Evolutionary conservation across 2,329 filamentous ascomycete genomes (phyloP), one percentile per base, ranked within the genome.

Genomic region (Alternaria angustiovoidea): DNA sequence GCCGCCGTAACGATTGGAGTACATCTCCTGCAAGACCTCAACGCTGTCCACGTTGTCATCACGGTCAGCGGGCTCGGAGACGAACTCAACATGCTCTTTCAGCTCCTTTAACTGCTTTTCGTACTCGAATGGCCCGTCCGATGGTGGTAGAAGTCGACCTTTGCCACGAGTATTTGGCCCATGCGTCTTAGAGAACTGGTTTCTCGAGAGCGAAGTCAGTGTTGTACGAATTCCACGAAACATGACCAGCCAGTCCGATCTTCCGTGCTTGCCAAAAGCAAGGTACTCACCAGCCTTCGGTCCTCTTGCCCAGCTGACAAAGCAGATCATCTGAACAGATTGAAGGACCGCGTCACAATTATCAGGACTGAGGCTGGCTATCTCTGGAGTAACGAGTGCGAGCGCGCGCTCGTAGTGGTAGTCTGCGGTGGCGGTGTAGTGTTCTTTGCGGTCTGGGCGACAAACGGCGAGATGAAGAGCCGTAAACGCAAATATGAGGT

Each of bases 181-280:
- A 54, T 63, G 41, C 9, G 59, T 63, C 30, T 61, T 64, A 3
- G 41, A 42, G 18, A 67, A 67, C 12, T 51, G 11, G 7, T 54
- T 26, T 2, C 54, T 32, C 11, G 24, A 54, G 7, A 69, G n/a
- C 9, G 58, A 63, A 11, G 64, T 38, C 3, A 62, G 43, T n/a
- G 69, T 75, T 1, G 68, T 71, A 22, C 68, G 64, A 4, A 75
- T 67, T 1, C 71, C 73, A 32, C 70, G 67, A 22, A 75, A 74
- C 69, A 75, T 71, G 39, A 70, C 48, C n/a, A 75, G 63, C 71
- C 71, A 75, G 26, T 75, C 69, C 16, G 73, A 74, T 32, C 47
- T 67, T 32, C 64, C 64, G 2, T 65, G 57, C 24, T 60, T 53
- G n/a, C 69, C 68, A 24, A 75, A 75, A 7, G 73, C 71, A 16